Evolutionary conservation across 371 early-diverging fungal species (phyloP).

Genomic region (Rhizopus delemar): DNA sequence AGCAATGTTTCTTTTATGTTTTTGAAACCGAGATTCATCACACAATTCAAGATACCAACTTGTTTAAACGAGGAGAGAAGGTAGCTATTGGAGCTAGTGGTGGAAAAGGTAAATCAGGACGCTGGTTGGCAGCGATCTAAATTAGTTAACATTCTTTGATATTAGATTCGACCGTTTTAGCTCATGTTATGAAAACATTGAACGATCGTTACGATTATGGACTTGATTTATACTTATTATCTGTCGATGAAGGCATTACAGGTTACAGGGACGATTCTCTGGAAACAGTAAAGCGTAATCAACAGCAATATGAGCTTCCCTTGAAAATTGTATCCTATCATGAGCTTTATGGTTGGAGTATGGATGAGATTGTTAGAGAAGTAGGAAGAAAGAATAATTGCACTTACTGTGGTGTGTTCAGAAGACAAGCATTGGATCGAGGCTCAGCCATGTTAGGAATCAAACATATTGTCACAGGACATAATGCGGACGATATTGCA

Average conservation of each 20-base stretch:
- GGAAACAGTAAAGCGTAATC: conserved; percentile 97
- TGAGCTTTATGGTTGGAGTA: conserved; percentile 97
- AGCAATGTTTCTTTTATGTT: conserved; percentile 90
- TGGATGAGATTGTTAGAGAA: conserved; percentile 97
- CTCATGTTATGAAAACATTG: conserved; percentile 92
- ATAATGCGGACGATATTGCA: conserved; percentile 99
- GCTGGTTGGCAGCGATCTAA: not conserved
- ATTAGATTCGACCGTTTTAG: conserved; percentile 98
- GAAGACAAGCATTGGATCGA: conserved; percentile 97
- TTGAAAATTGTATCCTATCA: conserved; percentile 94
- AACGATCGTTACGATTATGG: conserved; percentile 96
- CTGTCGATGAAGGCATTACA: conserved; percentile 99
- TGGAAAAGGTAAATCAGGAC: conserved; percentile 79
- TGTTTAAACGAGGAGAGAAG: conserved; percentile 90
- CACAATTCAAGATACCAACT: conserved; percentile 81
- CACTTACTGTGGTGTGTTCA: conserved; percentile 99
- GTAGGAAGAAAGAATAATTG: conserved; percentile 98
- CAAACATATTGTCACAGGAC: conserved; percentile 98
- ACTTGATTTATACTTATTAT: conserved; percentile 88
- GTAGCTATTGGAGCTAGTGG: conserved; percentile 98
- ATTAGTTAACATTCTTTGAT: not conserved
- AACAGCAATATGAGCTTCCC: conserved; percentile 91
- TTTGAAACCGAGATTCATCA: conserved; percentile 98
- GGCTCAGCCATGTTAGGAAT: conserved; percentile 92
- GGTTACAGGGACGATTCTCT: conserved; percentile 99